Percentiles rank a stretch among this genome's conserved stretches.
These are phyloP conservation scores for Hygrocybe punicea DNA, from an alignment of 768 basidiomycete species.

Conservation along the genomic window DNA sequence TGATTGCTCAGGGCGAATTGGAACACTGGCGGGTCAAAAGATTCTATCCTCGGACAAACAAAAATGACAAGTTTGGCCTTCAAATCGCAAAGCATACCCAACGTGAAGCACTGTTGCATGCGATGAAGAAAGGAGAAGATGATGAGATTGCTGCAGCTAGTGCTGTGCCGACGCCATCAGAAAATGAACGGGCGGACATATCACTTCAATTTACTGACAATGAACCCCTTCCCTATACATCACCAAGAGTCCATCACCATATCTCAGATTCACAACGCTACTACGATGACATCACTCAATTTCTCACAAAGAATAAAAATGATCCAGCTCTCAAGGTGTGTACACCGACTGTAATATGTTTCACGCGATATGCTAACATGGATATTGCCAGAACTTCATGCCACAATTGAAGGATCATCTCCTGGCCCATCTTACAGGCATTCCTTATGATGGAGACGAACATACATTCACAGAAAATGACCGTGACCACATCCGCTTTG, in stretches of 20 bases:
- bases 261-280: conserved; percentile 20
- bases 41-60: conserved; percentile 32
- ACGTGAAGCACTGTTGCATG: conserved; percentile 1
- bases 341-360: conserved; percentile 17
- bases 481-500: conserved; percentile 5
- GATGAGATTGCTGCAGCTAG: no score
- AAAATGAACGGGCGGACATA: no score
- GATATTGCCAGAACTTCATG: conserved; percentile 22
- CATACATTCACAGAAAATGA: conserved; percentile 12
- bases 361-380: neutral
- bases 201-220: neutral
- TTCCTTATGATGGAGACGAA: conserved; percentile 13
- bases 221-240: conserved; percentile 2
- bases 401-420: conserved; percentile 29
- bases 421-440: conserved; percentile 15
- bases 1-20: conserved; percentile 30
- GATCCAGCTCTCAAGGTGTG: conserved; percentile 5
- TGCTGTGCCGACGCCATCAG: neutral
- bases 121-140: no score
- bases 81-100: conserved; percentile 23
- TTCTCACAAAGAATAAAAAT: neutral
- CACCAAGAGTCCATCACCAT: conserved; percentile 8
- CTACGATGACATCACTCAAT: conserved; percentile 1
- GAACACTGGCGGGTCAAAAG: conserved; percentile 35
- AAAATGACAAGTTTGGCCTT: conserved; percentile 8